Base-by-base conservation (phyloP, 139 green algal genomes). In the Monoraphidium neglectum region DNA sequence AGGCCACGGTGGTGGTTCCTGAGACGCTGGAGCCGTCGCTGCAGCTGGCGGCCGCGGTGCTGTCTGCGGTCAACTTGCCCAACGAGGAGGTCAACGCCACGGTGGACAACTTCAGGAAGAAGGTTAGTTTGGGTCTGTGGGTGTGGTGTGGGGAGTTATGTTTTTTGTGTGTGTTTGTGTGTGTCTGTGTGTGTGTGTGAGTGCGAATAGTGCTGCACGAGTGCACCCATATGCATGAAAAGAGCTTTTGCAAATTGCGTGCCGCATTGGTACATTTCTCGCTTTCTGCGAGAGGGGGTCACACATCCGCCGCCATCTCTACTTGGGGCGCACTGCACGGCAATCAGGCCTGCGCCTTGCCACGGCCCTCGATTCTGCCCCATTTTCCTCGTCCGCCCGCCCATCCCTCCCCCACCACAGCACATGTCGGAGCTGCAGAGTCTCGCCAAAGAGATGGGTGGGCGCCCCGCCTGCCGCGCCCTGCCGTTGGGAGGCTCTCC, bases 11-110 rank as follows among this genome's bases (percentile, higher is more conserved):
- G 10, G 95, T 99, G 70, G 95, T 99, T 38, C 97, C 97, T 5
- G 97, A 99, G 87, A 97, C 92, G 8, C 83, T 99, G 57, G 97
- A 99, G 86, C 97, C 97, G 0, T 91, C 79, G 28, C 88, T 99
- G 79, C 95, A 98, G 88, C 90, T 99, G 71, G 94, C 94, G 12
- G 93, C 94, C 2, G 94, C 93, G 4, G 90, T 98, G 70, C 87
- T 99, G 63, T 84, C 68, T 18, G 78, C 97, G 83, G 83, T 99
- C 47, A 85, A 93, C 32, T 88, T 94, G 79, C 89, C 90, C 12
- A 63, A 83, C 30, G 90, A 94, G 24, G 91, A 97, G 80, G 92
- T 98, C 15, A 83, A 79, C 3, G 65, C 85, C 18, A 89, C 91
- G 15, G 87, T 97, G 60, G 83, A 92, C 67, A 70, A 77, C 51